A percentile compares a stretch with the other conserved stretches of the same genome.
These are phyloP conservation scores for Leucogyrophana mollusca DNA, from an alignment of 768 basidiomycete genomes.

Conservation along the genomic window DNA sequence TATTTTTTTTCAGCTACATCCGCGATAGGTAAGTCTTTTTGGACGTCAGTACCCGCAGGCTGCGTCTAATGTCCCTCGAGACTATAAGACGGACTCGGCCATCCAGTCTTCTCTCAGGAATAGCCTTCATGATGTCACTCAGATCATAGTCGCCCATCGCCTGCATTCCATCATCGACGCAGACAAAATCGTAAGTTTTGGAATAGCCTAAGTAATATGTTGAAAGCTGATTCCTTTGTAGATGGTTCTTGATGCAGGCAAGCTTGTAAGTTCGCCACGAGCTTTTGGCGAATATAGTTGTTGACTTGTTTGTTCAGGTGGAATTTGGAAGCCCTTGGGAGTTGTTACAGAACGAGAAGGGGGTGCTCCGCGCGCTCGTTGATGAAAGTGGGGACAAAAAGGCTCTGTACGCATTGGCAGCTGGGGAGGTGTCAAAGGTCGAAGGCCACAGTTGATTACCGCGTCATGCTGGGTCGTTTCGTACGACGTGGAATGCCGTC, in stretches of 20 bases:
- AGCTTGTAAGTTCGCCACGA: constrained; percentile 29
- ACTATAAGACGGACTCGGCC: constrained; percentile 54
- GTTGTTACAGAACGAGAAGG: constrained; percentile 50
- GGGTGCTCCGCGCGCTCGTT: constrained; percentile 51
- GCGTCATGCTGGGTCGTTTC: too few relatives aligned
- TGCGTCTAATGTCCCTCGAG: constrained; percentile 18
- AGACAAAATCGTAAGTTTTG: constrained; percentile 49
- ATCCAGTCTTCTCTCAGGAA: constrained; percentile 57
- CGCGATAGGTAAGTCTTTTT: constrained; percentile 34
- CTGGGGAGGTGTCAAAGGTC: background rate
- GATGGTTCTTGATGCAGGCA: constrained; percentile 45
- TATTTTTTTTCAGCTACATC: constrained; percentile 35
- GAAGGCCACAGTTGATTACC: too few relatives aligned
- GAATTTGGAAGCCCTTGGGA: constrained; percentile 53
- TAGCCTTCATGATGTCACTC: constrained; percentile 43
- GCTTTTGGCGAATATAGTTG: background rate
- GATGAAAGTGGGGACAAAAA: constrained; percentile 57
- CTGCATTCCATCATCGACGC: constrained; percentile 60
- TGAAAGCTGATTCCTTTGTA: constrained; percentile 6
- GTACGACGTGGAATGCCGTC: too few relatives aligned
- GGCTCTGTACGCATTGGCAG: constrained; percentile 41
- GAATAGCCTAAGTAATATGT: constrained; percentile 1
- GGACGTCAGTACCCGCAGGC: background rate
- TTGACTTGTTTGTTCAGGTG: constrained; percentile 18
- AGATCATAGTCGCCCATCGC: constrained; percentile 61